A percentile compares a stretch with the other conserved stretches of the same genome.
These are phyloP conservation scores for Rhexocercosporidium sp. DNA, from an alignment of 2,329 filamentous ascomycete species.

Conservation along the genomic window DNA sequence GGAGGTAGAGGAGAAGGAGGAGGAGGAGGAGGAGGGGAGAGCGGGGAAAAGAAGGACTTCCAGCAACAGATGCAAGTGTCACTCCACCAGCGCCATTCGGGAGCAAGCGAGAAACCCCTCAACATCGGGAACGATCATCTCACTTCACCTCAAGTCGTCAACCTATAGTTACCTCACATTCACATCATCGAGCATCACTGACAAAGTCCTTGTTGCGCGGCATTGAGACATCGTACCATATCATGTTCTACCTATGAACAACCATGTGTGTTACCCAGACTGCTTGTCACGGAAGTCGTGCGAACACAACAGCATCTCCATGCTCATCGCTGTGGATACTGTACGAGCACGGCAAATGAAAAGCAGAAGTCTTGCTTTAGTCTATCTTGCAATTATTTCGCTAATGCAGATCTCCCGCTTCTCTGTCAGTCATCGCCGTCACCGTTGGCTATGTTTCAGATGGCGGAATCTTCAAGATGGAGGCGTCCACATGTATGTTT, in stretches of 20 bases:
- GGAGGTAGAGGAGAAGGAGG: background rate
- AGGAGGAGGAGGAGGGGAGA: background rate
- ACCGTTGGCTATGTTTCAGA: slow-evolving; percentile 10
- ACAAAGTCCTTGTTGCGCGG: background rate
- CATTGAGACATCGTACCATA: background rate
- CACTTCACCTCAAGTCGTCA: background rate
- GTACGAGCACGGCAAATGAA: too few species aligned
- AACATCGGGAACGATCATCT: background rate
- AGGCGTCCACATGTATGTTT: slow-evolving; percentile 1
- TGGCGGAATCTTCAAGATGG: background rate
- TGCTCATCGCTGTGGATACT: background rate
- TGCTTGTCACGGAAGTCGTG: background rate
- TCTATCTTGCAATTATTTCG: background rate
- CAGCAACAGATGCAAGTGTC: background rate
- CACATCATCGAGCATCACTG: background rate
- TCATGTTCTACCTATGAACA: background rate
- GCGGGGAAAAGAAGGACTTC: background rate
- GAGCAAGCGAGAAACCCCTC: slow-evolving; percentile 1
- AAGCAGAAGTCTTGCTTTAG: background rate
- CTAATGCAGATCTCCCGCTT: background rate
- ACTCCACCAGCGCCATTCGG: background rate
- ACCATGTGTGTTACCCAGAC: background rate
- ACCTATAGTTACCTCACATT: background rate
- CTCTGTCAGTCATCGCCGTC: background rate
- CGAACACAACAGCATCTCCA: background rate